These are phyloP conservation scores for Metschnikowia matae DNA, from an alignment of 805 yeast genomes.

Conservation along the genomic window DNA sequence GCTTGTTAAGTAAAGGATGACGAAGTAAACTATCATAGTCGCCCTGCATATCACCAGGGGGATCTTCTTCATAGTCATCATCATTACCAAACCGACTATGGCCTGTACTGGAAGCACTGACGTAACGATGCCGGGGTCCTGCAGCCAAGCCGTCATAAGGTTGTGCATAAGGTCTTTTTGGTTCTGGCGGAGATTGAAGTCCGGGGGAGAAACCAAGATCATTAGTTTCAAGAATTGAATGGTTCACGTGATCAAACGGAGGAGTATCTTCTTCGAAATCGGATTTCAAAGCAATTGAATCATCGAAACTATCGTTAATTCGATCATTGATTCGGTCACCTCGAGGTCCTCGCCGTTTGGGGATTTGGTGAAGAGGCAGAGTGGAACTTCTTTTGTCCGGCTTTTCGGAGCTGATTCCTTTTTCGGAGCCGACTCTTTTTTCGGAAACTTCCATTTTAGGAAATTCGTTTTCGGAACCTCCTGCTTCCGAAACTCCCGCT, in stretches of 20 bases:
- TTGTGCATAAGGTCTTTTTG: neutral
- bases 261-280: conserved; percentile 31
- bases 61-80: neutral
- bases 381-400: conserved; percentile 20
- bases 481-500: too few relatives aligned
- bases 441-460: too few relatives aligned
- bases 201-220: conserved; percentile 27
- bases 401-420: neutral
- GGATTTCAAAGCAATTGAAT: conserved; percentile 19
- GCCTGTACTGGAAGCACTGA: neutral
- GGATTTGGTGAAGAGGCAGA: conserved; percentile 22
- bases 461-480: too few relatives aligned
- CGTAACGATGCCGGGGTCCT: neutral
- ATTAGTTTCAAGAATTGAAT: conserved; percentile 24
- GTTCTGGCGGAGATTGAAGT: conserved; percentile 12
- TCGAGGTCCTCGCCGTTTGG: conserved; percentile 7
- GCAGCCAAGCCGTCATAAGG: neutral
- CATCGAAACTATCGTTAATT: conserved; percentile 32
- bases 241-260: conserved; percentile 22
- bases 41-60: neutral
- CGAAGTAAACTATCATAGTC: conserved; percentile 8
- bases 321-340: conserved; percentile 18
- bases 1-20: conserved; percentile 32
- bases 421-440: too few relatives aligned
- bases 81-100: neutral